A percentile compares a stretch with the other conserved stretches of the same genome.
phyloP scores from a whole-genome alignment of 1,139 yeast genomes.

The Wickerhamiella infanticola region DNA sequence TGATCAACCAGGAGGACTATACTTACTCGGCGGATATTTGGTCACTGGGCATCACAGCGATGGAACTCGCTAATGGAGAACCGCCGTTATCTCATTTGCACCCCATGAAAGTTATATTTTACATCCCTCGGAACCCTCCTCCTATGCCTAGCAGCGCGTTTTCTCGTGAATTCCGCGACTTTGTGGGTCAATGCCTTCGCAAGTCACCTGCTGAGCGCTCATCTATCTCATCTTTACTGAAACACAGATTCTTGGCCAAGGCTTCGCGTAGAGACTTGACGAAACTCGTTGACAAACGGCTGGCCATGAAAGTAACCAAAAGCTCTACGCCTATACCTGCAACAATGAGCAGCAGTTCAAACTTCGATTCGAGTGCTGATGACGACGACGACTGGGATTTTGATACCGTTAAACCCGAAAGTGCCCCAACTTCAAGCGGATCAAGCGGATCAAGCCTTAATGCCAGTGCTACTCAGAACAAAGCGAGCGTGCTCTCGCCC shows the following conservation, averaged over 20 bases:
- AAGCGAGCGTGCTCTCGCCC: background rate
- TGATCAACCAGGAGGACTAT: constrained; percentile 75
- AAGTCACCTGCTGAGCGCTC: constrained; percentile 47
- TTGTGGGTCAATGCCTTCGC: constrained; percentile 46
- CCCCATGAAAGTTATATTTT: constrained; percentile 67
- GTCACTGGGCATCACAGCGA: constrained; percentile 88
- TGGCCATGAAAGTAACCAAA: constrained; percentile 5
- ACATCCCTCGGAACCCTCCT: constrained; percentile 37
- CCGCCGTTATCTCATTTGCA: constrained; percentile 65
- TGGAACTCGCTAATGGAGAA: constrained; percentile 65
- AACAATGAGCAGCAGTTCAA: constrained; percentile 1
- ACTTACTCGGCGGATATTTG: constrained; percentile 84
- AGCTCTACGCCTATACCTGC: constrained; percentile 4
- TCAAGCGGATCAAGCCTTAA: no score
- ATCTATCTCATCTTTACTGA: constrained; percentile 41
- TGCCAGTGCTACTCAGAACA: no score
- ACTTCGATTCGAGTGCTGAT: constrained; percentile 12
- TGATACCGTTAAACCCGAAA: constrained; percentile 23
- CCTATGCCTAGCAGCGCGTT: constrained; percentile 31
- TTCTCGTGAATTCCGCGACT: constrained; percentile 39
- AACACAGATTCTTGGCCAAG: constrained; percentile 41
- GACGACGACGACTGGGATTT: constrained; percentile 28
- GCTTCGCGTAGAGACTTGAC: constrained; percentile 27
- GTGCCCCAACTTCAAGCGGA: background rate
- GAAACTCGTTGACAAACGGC: constrained; percentile 11